Base-by-base conservation (phyloP, 345 rosid genomes). In the Arabis alpina region DNA sequence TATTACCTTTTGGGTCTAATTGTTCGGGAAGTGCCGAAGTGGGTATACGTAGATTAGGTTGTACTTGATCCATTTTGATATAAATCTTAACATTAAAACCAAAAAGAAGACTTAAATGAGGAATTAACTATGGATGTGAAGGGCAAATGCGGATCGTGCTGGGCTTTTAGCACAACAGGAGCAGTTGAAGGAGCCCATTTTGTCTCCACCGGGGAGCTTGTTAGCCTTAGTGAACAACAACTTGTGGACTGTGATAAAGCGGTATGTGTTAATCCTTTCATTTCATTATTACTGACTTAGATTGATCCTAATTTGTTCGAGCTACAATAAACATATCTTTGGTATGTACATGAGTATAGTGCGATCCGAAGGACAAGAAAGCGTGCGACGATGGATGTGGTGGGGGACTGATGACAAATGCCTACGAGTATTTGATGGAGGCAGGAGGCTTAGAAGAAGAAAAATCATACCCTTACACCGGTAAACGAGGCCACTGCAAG, bases 161-260 rank as follows among this genome's bases (percentile, higher is more conserved):
- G 98, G 98, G 98, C 97, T 54, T 93, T 90, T 65, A 88, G 92
- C 85, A 86, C 98, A 10, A 88, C 97, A 0, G 97, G 96, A 62
- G 87, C 88, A 3, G 83, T 81, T 30, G 97, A 93, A 80, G 97
- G 98, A 64, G 93, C 94, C 61, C 68, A 86, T 69, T 93, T 87
- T 54, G 68, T 90, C 4, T 82, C 94, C 25, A 88, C 91, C 0
- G 88, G 96, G 64, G 80, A 87, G 83, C 97, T 93, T 60, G 81
- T 87, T 24, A 90, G 79, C 78, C 98, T 93, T n/a, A 93, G 97
- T 42, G 96, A 90, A 64, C 98, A 93, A 59, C 97, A 90, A 69
- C 96, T 93, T 7, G 91, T 90, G 24, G 97, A 93, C 61, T 93
- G 98, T 60, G 97, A 93, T 59, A 71, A 81, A 54, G 55, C 66